Base-by-base conservation (phyloP, 345 rosid genomes). In the Camelina hispida region DNA sequence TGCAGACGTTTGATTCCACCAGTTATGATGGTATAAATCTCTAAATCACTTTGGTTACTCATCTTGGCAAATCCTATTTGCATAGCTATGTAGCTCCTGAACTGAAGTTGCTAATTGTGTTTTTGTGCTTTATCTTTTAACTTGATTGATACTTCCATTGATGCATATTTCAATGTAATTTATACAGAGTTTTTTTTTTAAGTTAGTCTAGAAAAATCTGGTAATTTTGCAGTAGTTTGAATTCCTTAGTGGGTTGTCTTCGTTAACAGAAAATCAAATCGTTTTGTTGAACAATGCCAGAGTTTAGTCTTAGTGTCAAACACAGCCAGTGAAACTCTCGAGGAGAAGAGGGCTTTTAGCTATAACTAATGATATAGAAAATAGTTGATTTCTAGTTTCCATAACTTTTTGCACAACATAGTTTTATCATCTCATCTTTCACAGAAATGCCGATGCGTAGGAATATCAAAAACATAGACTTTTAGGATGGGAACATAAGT, bases 301-400 rank as follows among this genome's bases (percentile, higher is more conserved):
- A 38, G 28, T 25, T 72, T 44, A 62, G 22, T 72, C 50, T 17
- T 15, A 50, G 7, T 47, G 16, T 50, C 42, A 51, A 5, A 28
- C 1, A 28, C 30, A 28, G 30, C 1, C 30, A 28, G 30, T 28
- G 30, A 28, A 28, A 5, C 30, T 28, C 30, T 11, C 15, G 9
- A 28, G 64, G 43, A 62, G 54, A 72, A 52, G 34, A 61, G 38
- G 43, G 22, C 18, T 52, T 72, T 64, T 7, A 30, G 64, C 70
- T 63, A 9, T 28, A 53, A 54, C 57, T 32, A 6, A n/a, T 63
- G 63, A 18, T 55, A 55, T 28, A 35, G 2, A 53, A n/a, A n/a
- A 2, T 71, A 40, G 62, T 53, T 64, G 35, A 10, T 62, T 63
- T 54, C 23, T 17, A 20, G 37, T 30, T 22, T 35, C 37, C 38